These are phyloP conservation scores for Collybiopsis confluens DNA, from an alignment of 768 basidiomycete genomes.

Conservation along the genomic window DNA sequence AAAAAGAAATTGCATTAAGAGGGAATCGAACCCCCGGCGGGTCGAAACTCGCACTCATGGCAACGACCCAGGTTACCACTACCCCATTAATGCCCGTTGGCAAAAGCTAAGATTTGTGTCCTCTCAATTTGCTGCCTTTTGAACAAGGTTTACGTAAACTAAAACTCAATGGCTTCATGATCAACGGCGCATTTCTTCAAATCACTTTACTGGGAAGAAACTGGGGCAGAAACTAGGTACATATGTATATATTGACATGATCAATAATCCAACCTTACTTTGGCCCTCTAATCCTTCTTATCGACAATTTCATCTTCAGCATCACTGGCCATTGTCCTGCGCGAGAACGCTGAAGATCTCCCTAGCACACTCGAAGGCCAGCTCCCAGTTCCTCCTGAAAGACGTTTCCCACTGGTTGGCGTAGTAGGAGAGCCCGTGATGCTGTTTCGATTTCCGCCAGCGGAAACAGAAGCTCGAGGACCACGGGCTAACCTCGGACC, in stretches of 20 bases:
- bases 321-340: slow-evolving; percentile 80
- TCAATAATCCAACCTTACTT: no score
- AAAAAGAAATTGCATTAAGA: slow-evolving; percentile 38
- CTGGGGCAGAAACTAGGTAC: no score
- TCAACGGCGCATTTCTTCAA: no score
- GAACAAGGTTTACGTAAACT: no score
- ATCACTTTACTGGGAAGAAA: no score
- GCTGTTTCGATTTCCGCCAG: slow-evolving; percentile 43
- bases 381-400: slow-evolving; percentile 20
- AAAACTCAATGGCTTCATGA: no score
- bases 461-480: slow-evolving; percentile 33
- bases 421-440: slow-evolving; percentile 46
- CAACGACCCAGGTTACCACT: no score
- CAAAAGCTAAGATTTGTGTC: no score
- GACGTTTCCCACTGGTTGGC: slow-evolving; percentile 38
- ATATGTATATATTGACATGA: no score
- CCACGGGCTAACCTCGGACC: slow-evolving; percentile 47
- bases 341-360: slow-evolving; percentile 51
- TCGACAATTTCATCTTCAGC: slow-evolving; percentile 72
- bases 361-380: slow-evolving; percentile 45
- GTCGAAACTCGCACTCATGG: slow-evolving; percentile 29
- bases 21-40: slow-evolving; percentile 60
- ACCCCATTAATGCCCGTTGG: no score
- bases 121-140: no score
- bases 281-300: slow-evolving; percentile 19